Conservation (phyloP, 306 rosid species). For the Vigna hirtella region DNA sequence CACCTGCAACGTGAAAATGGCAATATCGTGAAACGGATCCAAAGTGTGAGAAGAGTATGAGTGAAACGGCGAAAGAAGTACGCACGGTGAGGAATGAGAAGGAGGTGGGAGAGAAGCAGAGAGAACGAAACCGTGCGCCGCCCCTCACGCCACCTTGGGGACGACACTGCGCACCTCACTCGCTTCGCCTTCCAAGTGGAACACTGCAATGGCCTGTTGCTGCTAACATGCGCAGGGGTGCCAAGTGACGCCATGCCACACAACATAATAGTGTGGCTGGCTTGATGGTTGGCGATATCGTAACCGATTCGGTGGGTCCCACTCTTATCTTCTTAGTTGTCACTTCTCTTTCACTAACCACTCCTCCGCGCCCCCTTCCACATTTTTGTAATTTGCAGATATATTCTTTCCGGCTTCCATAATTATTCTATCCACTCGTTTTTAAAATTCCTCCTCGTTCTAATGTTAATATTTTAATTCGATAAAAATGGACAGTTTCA, state of each 20-base stretch:
- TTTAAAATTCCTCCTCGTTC: background rate
- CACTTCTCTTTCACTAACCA: constrained; percentile 4
- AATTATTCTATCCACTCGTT: background rate
- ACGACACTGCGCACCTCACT: constrained; percentile 62
- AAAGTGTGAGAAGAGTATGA: background rate
- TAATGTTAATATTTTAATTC: no score
- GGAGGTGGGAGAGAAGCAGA: constrained; percentile 60
- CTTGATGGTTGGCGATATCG: background rate
- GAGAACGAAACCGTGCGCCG: constrained; percentile 75
- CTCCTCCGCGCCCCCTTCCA: background rate
- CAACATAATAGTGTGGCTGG: constrained; percentile 10
- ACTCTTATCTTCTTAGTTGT: constrained; percentile 42
- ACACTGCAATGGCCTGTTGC: constrained; percentile 38
- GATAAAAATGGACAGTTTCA: no score
- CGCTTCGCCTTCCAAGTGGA: constrained; percentile 29
- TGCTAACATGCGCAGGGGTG: constrained; percentile 57
- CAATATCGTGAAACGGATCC: background rate
- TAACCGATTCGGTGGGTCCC: background rate
- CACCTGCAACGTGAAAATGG: constrained; percentile 53
- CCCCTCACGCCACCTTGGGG: constrained; percentile 64
- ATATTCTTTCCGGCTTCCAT: background rate
- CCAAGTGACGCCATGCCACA: constrained; percentile 53
- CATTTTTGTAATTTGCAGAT: constrained; percentile 10
- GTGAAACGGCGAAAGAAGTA: background rate
- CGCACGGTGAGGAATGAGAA: constrained; percentile 65